These are phyloP conservation scores for Pichia sp. DNA, from an alignment of 1,139 yeast genomes.

Conservation along the genomic window DNA sequence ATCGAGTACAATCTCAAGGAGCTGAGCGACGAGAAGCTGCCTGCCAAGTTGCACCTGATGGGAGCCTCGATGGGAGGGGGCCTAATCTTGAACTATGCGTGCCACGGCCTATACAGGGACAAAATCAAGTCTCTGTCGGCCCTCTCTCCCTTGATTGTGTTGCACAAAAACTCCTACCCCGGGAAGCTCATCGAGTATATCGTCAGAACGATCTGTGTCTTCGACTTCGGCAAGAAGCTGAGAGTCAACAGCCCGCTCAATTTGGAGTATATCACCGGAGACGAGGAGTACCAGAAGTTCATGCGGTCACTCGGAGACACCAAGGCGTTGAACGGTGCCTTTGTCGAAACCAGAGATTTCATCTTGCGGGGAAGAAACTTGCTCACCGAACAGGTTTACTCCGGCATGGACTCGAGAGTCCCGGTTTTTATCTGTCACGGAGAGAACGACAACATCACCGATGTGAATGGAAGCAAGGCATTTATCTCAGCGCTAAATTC, in stretches of 20 bases:
- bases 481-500: constrained; percentile 41
- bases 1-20: constrained; percentile 38
- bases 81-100: constrained; percentile 66
- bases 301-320: constrained; percentile 26
- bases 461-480: constrained; percentile 46
- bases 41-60: constrained; percentile 52
- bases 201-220: constrained; percentile 47
- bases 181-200: constrained; percentile 41
- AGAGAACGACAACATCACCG: constrained; percentile 50
- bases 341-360: constrained; percentile 60
- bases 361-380: constrained; percentile 56
- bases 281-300: constrained; percentile 45
- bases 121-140: constrained; percentile 53
- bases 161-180: constrained; percentile 61
- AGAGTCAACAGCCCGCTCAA: constrained; percentile 56
- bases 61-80: constrained; percentile 98
- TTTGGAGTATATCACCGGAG: constrained; percentile 52
- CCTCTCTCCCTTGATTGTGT: constrained; percentile 62
- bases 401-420: constrained; percentile 40
- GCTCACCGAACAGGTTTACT: constrained; percentile 39
- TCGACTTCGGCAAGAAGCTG: constrained; percentile 43
- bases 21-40: constrained; percentile 21
- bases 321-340: constrained; percentile 37
- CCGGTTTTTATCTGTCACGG: constrained; percentile 55
- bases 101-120: constrained; percentile 56